Evolutionary conservation across 2,329 filamentous ascomycete species (phyloP), one percentile per base, ranked within the genome.

Genomic region (Paraphaeosphaeria minitans): DNA sequence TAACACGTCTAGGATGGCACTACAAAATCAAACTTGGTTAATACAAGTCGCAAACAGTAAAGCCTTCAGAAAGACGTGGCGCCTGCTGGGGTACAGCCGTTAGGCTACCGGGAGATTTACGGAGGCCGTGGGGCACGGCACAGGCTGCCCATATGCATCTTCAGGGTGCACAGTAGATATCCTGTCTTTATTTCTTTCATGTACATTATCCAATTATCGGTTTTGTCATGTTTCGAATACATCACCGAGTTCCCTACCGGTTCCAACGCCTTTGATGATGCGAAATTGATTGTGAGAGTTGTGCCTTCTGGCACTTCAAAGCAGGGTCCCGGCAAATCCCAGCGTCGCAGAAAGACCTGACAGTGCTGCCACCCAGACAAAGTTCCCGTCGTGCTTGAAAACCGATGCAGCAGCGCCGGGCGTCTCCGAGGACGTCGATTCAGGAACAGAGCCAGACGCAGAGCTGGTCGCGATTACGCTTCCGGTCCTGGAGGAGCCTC

Each of bases 241-340:
- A 43, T 43, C 19, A 22, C 12, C 19, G 19, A 21, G 2, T 22
- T 43, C n/a, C 41, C 10, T 10, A 21, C 41, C 41, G 41, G 7
- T 46, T 29, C 48, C 45, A 56, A 53, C 48, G 37, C 51, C 49
- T 9, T 10, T 41, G 31, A 41, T 13, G 19, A 41, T 45, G 33
- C 39, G 19, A 35, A 53, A 55, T 19, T 19, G 19, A 33, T 9
- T 29, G 21, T 14, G 42, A 29, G 16, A 45, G 19, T 31, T 27
- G 3, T 19, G 31, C 16, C 43, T 31, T 27, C 6, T 19, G 31
- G 22, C 43, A 4, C 21, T 37, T 54, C 55, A 75, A 19, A 72
- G 50, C 43, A 75, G 57, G 43, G 67, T 64, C 57, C 72, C 67
- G 14, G 65, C 66, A 56, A 69, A 69, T 27, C 71, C 68, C 10